Base-by-base conservation (phyloP, 768 basidiomycete species). In the Clitopilus passeckerianus region DNA sequence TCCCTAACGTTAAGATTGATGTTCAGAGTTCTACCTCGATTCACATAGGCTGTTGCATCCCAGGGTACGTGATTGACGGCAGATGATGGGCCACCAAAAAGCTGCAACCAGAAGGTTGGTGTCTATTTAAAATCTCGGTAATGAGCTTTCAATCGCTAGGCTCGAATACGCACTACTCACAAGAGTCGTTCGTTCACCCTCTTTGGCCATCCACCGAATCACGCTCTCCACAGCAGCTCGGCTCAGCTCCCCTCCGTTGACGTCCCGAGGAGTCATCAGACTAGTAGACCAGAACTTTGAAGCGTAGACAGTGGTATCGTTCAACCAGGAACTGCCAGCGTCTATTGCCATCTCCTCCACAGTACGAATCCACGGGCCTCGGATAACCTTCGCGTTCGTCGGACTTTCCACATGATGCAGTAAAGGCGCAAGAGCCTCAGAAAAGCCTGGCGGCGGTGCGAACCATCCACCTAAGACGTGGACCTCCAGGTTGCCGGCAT, bases 1-100 rank as follows among this genome's bases (percentile, higher is more conserved):
- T 69, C 67, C 7, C 69, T 74, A 0, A 76, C 77, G 58, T 80
- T 79, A 64, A 80, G 72, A 61, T 81, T 79, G 54, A 79, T 74
- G 4, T 72, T 75, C 63, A 79, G 76, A 34, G 77, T 63, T 16
- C 74, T 70, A 58, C 67, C 65, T 5, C 80, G 68, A 53, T 74
- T 73, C 5, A 68, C 71, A 61, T 78, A 82, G 5, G 80, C 73
- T 0, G 78, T 76, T 1, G 65, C 72, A 34, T 68, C 62, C 0
- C 65, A 34, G 14, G 70, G 61, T 7, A 79, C 70, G 7, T 70
- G 57, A 59, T 77, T 77, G 58, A 80, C 74, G 6, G 71, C 76
- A 0, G 78, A 79, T 35, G 74, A 73, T 7, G 65, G 63, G 0
- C 77, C 76, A 2, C 75, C 76, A 53, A 71, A 75, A 5, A 77